Evolutionary conservation across 2,329 filamentous ascomycete genomes (phyloP), one percentile per base, ranked within the genome.

Genomic region (Clarireedia monteithiana): DNA sequence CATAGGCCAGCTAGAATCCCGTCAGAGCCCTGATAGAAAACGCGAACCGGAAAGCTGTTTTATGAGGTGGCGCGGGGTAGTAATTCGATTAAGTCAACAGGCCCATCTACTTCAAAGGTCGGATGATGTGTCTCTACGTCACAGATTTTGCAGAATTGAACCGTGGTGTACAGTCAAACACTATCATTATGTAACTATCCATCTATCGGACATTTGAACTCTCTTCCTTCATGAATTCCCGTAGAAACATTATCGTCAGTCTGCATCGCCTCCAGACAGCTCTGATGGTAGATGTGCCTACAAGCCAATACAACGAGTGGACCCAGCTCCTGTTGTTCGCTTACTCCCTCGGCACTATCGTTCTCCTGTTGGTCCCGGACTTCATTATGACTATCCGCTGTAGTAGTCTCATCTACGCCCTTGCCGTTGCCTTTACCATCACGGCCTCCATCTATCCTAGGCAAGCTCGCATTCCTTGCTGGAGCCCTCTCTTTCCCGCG

Each of bases 231-330:
- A 65, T 83, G 80, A 65, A 83, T 74, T 66, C 42, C 24, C 14
- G 17, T 42, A 5, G 80, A 82, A 73, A 46, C 53, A 69, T 76
- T 74, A 59, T 78, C 75, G 36, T 76, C 77, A 63, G 82, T 80
- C 62, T 82, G 81, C 62, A 86, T 69, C 58, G 81, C 78, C 67
- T 92, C 88, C 40, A 88, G 73, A 66, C 85, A 91, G 26, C 73
- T 75, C 67, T 83, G 77, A 71, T 89, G 85, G 64, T 86, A 88
- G 17, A 87, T 81, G 69, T 89, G 85, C 55, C 85, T 77, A 68
- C 85, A 89, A 23, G 84, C 85, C 64, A 89, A 72, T 49, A 89
- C 79, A 9, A 88, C 82, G 52, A 89, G 68, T 45, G 83, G 77
- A 7, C 83, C 86, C 17, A 86, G 75, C n/a, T 78, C 72, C 48